A percentile compares a stretch with the other conserved stretches of the same genome.
Evolutionary conservation across 139 green algal genomes (phyloP).

Genomic region (Chlorella sorokiniana): DNA sequence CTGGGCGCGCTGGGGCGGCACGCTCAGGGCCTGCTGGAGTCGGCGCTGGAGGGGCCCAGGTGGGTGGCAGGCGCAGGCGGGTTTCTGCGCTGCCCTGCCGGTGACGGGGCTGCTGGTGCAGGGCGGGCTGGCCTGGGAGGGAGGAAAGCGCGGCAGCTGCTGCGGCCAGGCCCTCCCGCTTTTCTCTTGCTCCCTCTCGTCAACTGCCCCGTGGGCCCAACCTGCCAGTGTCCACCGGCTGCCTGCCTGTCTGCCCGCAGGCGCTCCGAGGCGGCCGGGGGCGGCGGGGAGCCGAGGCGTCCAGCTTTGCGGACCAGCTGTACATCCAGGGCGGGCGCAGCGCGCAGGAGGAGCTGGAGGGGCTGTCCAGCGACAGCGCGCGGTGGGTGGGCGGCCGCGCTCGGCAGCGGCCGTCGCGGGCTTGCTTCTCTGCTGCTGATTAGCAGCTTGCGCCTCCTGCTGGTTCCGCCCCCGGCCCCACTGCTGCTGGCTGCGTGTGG

Average conservation of each 20-base stretch:
- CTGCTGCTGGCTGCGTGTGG: not conserved
- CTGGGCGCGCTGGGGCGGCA: constrained; percentile 7
- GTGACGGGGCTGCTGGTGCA: not conserved
- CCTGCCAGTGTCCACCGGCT: too few relatives aligned
- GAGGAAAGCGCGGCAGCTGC: too few relatives aligned
- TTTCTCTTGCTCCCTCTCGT: too few relatives aligned
- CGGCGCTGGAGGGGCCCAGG: not conserved
- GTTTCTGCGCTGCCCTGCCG: too few relatives aligned
- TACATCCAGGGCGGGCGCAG: constrained; percentile 28
- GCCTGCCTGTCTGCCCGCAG: not conserved
- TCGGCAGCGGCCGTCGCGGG: too few relatives aligned
- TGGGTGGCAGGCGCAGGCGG: not conserved
- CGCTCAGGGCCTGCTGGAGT: constrained; percentile 21
- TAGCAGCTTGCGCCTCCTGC: too few relatives aligned
- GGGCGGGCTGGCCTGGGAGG: too few relatives aligned
- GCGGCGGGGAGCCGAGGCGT: not conserved
- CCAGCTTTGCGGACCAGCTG: constrained; percentile 17
- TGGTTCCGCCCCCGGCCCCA: not conserved
- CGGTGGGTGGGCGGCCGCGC: not conserved
- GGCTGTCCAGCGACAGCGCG: constrained; percentile 28
- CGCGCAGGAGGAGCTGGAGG: constrained; percentile 30
- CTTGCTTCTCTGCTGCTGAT: too few relatives aligned
- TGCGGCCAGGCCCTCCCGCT: too few relatives aligned
- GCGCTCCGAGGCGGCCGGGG: not conserved
- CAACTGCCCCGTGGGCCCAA: too few relatives aligned